Evolutionary conservation across 2,329 filamentous ascomycete species (phyloP), one percentile per base, ranked within the genome.

Genomic region (Claviceps monticola): DNA sequence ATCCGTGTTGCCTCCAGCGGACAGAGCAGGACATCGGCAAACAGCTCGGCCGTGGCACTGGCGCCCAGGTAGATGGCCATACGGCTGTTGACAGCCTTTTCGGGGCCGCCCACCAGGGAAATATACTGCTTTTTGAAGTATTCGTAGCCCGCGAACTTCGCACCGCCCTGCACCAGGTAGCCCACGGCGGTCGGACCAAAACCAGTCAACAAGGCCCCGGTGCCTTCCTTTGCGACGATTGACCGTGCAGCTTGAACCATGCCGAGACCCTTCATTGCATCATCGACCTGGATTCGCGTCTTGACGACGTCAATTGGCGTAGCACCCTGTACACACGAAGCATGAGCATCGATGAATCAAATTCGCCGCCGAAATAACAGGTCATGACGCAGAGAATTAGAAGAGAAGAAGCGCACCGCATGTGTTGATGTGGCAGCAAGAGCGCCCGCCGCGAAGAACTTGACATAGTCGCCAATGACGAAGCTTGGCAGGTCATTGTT

Each of bases 61-160:
- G 82, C 81, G 58, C 76, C 79, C 53, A 91, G 80, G 73, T 93
- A 93, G 65, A 94, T 70, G 56, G 71, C 71, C 3, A 73, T 78
- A 56, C 74, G 71, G 54, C 65, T 62, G 13, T 62, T 56, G 19
- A 71, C 68, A 41, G 74, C 73, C 53, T 61, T 64, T 29, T 74
- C 71, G 36, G 70, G 69, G 0, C 72, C 73, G 45, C 73, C 88
- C 55, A 86, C 71, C 53, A 79, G 61, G 68, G 83, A 79, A 70
- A 94, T 89, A 67, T 79, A 83, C 69, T 85, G 80, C 73, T 91
- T 85, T 79, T 94, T 94, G 84, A 94, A 94, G 76, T 88, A 87
- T 72, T 94, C 88, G 72, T 94, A 94, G 62, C 88, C 88, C 63
- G 86, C 86, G 71, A 94, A 94, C 74, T 94, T 94, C 76, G 85